Conservation (phyloP, 2,329 filamentous ascomycete species). For the Emmonsiellopsis sp. region DNA sequence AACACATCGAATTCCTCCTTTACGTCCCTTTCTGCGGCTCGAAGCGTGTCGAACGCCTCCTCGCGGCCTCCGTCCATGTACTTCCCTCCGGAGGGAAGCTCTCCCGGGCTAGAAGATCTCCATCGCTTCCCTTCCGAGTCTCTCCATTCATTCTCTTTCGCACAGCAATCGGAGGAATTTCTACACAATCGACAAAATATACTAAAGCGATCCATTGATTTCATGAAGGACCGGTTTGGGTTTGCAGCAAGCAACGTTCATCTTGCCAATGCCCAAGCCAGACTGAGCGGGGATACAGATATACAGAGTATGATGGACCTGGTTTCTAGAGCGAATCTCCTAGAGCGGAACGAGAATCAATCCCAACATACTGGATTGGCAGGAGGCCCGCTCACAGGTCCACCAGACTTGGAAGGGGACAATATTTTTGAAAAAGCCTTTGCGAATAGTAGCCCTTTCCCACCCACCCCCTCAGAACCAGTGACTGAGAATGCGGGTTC, state of each 20-base stretch:
- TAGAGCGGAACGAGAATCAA: slow-evolving; percentile 52
- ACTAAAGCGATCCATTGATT: slow-evolving; percentile 86
- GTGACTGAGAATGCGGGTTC: slow-evolving; percentile 8
- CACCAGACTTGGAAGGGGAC: slow-evolving; percentile 59
- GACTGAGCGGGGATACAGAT: slow-evolving; percentile 72
- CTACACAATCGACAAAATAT: slow-evolving; percentile 88
- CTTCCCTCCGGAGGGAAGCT: slow-evolving; percentile 53
- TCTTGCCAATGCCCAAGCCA: slow-evolving; percentile 74
- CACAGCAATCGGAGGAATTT: slow-evolving; percentile 86
- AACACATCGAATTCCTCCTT: slow-evolving; percentile 53
- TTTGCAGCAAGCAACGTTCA: slow-evolving; percentile 68
- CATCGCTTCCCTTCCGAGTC: slow-evolving; percentile 91
- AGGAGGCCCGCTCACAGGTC: slow-evolving; percentile 67
- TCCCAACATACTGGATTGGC: slow-evolving; percentile 36
- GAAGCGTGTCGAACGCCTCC: slow-evolving; percentile 53
- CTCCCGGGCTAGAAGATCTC: slow-evolving; percentile 73
- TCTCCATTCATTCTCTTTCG: slow-evolving; percentile 95
- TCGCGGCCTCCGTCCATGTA: slow-evolving; percentile 44
- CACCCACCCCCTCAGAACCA: slow-evolving; percentile 13
- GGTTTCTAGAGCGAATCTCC: slow-evolving; percentile 68
- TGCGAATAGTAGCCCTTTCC: slow-evolving; percentile 29
- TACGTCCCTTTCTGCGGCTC: slow-evolving; percentile 56
- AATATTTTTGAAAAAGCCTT: slow-evolving; percentile 86
- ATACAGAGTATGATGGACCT: slow-evolving; percentile 86
- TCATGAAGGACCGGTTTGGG: slow-evolving; percentile 86